These are phyloP conservation scores for Periconia sp. DNA, from an alignment of 2,329 filamentous ascomycete genomes.

Conservation along the genomic window DNA sequence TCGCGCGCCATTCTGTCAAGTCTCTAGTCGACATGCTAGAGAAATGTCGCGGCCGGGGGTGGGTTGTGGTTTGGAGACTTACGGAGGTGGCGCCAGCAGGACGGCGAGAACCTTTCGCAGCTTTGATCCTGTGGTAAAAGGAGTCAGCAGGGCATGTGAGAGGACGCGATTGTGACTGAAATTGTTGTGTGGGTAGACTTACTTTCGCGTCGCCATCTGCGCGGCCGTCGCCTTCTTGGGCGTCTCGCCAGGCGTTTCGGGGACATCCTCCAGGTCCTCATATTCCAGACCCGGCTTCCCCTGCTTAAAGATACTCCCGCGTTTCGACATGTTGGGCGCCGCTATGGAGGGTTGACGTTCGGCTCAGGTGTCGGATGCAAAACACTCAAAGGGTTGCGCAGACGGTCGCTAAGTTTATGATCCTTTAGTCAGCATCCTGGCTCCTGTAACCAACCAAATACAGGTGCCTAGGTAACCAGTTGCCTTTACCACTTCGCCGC, in stretches of 20 bases:
- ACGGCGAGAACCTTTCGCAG: conserved; percentile 19
- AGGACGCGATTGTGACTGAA: neutral
- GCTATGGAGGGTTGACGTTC: conserved; percentile 7
- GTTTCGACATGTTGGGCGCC: conserved; percentile 37
- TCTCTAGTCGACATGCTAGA: no score
- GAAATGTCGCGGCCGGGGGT: no score
- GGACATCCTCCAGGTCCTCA: conserved; percentile 34
- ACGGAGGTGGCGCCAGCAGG: conserved; percentile 29
- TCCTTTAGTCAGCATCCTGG: no score
- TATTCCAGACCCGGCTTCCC: conserved; percentile 22
- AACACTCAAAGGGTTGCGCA: conserved; percentile 1
- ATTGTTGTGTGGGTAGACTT: conserved; percentile 43
- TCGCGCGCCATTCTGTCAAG: conserved; percentile 11
- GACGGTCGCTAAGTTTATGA: no score
- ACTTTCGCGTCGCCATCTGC: conserved; percentile 62
- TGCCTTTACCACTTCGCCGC: no score
- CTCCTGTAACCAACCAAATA: no score
- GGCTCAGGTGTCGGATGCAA: conserved; percentile 11
- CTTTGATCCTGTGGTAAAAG: conserved; percentile 12
- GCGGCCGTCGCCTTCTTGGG: conserved; percentile 60
- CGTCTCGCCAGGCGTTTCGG: conserved; percentile 47
- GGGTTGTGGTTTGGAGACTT: conserved; percentile 22
- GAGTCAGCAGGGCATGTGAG: conserved; percentile 18
- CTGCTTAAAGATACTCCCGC: conserved; percentile 33
- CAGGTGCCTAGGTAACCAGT: no score